phyloP scores from a whole-genome alignment of 768 basidiomycete species.

The Leccinum uliginosum region DNA sequence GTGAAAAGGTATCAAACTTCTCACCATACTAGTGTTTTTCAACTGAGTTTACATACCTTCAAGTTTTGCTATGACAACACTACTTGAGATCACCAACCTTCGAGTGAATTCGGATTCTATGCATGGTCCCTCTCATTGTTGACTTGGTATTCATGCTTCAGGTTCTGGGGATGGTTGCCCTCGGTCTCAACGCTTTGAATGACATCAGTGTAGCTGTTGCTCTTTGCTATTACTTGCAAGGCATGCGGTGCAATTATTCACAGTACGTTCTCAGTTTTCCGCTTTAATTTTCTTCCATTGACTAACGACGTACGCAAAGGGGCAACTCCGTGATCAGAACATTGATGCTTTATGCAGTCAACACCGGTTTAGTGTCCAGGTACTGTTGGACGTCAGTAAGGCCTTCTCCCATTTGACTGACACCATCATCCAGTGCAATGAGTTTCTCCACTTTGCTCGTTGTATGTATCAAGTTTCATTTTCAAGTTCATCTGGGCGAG shows the following conservation, averaged over 20 bases:
- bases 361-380: conserved; percentile 64
- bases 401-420: background rate
- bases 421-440: conserved; percentile 15
- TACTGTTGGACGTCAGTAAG: conserved; percentile 14
- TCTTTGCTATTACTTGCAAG: conserved; percentile 52
- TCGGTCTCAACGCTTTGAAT: conserved; percentile 46
- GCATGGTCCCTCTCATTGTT: background rate
- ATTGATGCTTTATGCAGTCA: conserved; percentile 57
- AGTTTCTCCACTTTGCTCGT: conserved; percentile 49
- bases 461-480: conserved; percentile 34
- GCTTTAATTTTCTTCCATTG: background rate
- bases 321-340: conserved; percentile 54
- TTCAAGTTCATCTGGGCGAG: background rate
- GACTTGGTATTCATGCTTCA: conserved; percentile 17
- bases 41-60: background rate
- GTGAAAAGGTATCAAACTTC: conserved; percentile 36
- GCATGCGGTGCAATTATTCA: conserved; percentile 46
- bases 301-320: conserved; percentile 27
- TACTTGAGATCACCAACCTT: conserved; percentile 42
- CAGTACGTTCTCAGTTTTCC: conserved; percentile 30
- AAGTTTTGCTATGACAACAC: conserved; percentile 39
- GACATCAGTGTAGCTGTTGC: conserved; percentile 50
- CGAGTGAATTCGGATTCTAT: conserved; percentile 33
- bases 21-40: background rate
- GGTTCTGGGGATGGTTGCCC: conserved; percentile 44